Percentiles rank a stretch among this genome's conserved stretches.
Conservation (phyloP, 2,329 filamentous ascomycete genomes). For the Trichoderma endophyticum region DNA sequence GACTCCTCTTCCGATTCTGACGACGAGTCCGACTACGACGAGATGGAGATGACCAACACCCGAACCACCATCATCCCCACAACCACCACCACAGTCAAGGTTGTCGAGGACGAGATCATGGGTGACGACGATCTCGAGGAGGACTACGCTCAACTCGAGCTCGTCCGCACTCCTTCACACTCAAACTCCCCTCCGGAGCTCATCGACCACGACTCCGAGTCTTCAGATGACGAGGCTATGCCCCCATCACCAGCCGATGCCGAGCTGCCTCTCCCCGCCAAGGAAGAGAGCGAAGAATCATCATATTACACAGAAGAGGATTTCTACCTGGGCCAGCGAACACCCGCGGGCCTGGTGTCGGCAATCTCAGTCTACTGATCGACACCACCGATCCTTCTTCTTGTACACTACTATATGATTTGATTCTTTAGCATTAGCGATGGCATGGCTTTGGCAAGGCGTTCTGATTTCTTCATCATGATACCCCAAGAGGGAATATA, state of each 20-base stretch:
- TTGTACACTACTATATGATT: constrained; percentile 4
- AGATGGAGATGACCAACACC: constrained; percentile 50
- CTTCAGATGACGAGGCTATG: constrained; percentile 72
- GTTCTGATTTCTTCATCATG: constrained; percentile 1
- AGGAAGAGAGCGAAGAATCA: constrained; percentile 41
- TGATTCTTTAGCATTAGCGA: constrained; percentile 17
- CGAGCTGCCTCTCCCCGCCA: constrained; percentile 55
- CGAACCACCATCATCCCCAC: constrained; percentile 28
- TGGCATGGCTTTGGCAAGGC: constrained; percentile 16
- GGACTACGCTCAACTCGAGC: constrained; percentile 61
- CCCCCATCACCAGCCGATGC: constrained; percentile 65
- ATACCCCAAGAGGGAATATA: constrained; percentile 15
- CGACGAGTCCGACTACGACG: constrained; percentile 51
- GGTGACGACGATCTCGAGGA: constrained; percentile 58
- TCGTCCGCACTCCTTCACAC: constrained; percentile 68
- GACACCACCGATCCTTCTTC: background rate
- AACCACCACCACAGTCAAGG: constrained; percentile 37
- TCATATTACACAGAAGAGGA: constrained; percentile 48
- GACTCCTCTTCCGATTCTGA: constrained; percentile 52
- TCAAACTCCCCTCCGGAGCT: constrained; percentile 66
- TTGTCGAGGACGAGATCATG: constrained; percentile 43
- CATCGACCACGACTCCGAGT: constrained; percentile 66
- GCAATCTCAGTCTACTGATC: constrained; percentile 55
- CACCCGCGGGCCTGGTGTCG: constrained; percentile 49
- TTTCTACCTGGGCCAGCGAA: constrained; percentile 53